Evolutionary conservation across 768 basidiomycete species (phyloP).

Genomic region (Nidularia pulvinata): DNA sequence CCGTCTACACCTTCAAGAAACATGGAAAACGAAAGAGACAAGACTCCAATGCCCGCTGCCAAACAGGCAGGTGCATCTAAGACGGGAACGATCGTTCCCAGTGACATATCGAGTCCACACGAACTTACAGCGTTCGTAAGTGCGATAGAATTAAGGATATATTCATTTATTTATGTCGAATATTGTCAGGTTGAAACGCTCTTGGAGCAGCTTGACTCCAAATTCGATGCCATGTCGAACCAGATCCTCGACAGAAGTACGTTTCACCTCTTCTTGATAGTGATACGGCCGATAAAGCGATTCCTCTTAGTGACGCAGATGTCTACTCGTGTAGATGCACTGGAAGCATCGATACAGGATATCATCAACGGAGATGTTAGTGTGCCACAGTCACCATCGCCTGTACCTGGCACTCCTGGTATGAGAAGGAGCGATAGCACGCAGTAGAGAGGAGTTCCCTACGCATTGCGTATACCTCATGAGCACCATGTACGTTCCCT

Average conservation of each 20-base stretch:
- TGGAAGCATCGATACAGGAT: slow-evolving; percentile 91
- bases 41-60: slow-evolving; percentile 46
- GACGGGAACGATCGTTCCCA: slow-evolving; percentile 36
- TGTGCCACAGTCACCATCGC: slow-evolving; percentile 64
- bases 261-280: slow-evolving; percentile 19
- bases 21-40: slow-evolving; percentile 41
- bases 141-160: slow-evolving; percentile 7
- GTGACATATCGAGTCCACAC: slow-evolving; percentile 89
- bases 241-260: slow-evolving; percentile 86
- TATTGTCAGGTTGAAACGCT: slow-evolving; percentile 78
- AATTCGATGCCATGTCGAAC: slow-evolving; percentile 92
- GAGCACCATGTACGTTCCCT: too few species aligned
- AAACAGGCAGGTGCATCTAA: slow-evolving; percentile 39
- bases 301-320: slow-evolving; percentile 78
- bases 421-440: slow-evolving; percentile 41
- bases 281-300: neutral
- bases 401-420: slow-evolving; percentile 28
- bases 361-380: slow-evolving; percentile 80
- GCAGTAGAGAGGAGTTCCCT: too few species aligned
- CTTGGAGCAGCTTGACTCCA: slow-evolving; percentile 83
- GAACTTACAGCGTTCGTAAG: slow-evolving; percentile 93
- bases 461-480: too few species aligned
- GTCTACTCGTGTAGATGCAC: slow-evolving; percentile 87
- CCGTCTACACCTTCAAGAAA: slow-evolving; percentile 54
- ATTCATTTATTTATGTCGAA: slow-evolving; percentile 1